Percentiles rank a stretch among this genome's conserved stretches.
Conservation (phyloP, 345 rosid genomes). For the Brassica napus region DNA sequence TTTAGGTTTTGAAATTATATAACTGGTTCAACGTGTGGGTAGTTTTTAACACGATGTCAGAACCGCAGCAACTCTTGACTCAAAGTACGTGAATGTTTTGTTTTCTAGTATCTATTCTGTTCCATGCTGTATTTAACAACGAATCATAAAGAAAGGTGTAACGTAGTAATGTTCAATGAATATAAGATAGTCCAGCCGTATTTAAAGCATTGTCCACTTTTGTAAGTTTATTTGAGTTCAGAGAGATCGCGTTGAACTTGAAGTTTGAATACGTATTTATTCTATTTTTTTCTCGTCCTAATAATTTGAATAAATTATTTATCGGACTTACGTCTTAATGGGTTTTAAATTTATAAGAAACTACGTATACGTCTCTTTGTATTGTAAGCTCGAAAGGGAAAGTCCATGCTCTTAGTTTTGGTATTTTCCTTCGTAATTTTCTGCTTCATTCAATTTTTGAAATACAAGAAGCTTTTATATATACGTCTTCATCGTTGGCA, state of each 20-base stretch:
- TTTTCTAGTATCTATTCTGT: background rate
- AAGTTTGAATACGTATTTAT: constrained; percentile 9
- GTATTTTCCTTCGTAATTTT: constrained; percentile 24
- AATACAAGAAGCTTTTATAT: background rate
- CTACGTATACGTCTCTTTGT: constrained; percentile 38
- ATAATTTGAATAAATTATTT: background rate
- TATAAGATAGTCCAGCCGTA: background rate
- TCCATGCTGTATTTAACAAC: background rate
- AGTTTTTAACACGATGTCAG: constrained; percentile 12
- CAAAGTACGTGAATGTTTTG: background rate
- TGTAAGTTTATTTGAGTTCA: background rate
- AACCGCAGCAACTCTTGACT: background rate
- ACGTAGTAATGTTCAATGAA: constrained; percentile 9
- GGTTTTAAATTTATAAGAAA: background rate
- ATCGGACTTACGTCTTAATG: constrained; percentile 13
- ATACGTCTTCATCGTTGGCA: constrained; percentile 33
- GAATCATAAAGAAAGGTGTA: background rate
- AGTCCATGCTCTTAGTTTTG: constrained; percentile 19
- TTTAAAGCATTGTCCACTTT: background rate
- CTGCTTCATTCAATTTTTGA: constrained; percentile 23
- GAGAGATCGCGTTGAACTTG: background rate
- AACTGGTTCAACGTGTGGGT: constrained; percentile 1
- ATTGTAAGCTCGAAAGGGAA: constrained; percentile 37
- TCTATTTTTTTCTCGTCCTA: background rate
- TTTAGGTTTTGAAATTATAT: background rate